Conservation (phyloP, 2,329 filamentous ascomycete species). For the Pseudogymnoascus sp. region DNA sequence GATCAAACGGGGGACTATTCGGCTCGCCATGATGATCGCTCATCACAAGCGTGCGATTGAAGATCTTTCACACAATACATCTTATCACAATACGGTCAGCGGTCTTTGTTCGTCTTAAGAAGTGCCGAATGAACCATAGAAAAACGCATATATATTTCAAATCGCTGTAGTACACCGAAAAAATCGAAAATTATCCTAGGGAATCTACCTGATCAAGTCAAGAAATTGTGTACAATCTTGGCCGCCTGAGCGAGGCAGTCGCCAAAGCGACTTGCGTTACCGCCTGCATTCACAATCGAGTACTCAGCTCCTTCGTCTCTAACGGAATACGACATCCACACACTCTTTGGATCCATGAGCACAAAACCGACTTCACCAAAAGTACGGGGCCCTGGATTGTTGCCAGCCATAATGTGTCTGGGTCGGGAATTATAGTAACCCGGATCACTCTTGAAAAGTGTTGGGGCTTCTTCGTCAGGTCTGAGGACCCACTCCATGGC, state of each 20-base stretch:
- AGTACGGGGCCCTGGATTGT: not conserved
- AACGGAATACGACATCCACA: slow-evolving; percentile 12
- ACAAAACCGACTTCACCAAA: slow-evolving; percentile 2
- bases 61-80: not conserved
- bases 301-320: not conserved
- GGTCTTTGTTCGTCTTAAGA: not conserved
- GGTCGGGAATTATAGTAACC: not conserved
- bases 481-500: slow-evolving; percentile 4
- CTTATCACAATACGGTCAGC: not conserved
- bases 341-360: slow-evolving; percentile 6
- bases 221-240: not conserved
- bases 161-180: not conserved
- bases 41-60: not conserved
- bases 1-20: too few species aligned
- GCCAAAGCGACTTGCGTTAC: not conserved
- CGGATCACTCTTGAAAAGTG: slow-evolving; percentile 5
- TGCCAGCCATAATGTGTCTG: slow-evolving; percentile 8
- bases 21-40: not conserved
- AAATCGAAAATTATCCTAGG: not conserved
- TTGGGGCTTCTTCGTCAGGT: not conserved
- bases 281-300: not conserved
- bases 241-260: not conserved
- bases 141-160: not conserved
- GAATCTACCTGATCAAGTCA: not conserved
- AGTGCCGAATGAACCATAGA: not conserved